Evolutionary conservation across 371 early-diverging fungal species (phyloP).

Genomic region (Rhizopus delemar): DNA sequence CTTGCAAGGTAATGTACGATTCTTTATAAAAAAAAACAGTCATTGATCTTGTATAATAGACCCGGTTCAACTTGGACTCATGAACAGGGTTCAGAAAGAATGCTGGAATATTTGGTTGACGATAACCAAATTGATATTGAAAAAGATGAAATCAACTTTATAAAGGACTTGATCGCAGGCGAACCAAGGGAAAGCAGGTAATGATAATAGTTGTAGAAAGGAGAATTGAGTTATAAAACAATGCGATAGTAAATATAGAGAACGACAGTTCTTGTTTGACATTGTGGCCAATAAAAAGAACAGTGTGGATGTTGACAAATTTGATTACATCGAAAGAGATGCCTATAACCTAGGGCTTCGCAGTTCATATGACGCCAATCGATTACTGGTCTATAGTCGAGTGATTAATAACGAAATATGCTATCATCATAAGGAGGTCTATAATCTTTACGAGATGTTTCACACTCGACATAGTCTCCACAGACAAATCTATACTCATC

Average conservation of each 20-base stretch:
- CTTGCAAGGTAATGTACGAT: conserved; percentile 40
- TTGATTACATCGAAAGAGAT: conserved; percentile 94
- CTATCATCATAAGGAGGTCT: conserved; percentile 80
- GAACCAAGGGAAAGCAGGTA: conserved; percentile 49
- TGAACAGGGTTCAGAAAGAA: conserved; percentile 84
- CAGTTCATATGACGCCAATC: conserved; percentile 75
- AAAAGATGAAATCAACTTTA: conserved; percentile 68
- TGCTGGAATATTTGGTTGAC: conserved; percentile 84
- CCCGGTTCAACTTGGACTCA: conserved; percentile 84
- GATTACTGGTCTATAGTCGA: conserved; percentile 80
- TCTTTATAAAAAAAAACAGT: background rate
- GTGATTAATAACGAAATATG: conserved; percentile 90
- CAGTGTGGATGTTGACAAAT: conserved; percentile 95
- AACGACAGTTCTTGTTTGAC: conserved; percentile 82
- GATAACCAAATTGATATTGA: conserved; percentile 80
- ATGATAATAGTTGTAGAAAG: background rate
- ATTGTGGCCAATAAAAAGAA: conserved; percentile 95
- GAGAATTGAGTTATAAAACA: background rate
- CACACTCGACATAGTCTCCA: conserved; percentile 88
- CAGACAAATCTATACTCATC: conserved; percentile 92
- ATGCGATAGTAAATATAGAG: conserved; percentile 28
- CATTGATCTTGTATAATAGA: conserved; percentile 16
- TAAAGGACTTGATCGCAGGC: conserved; percentile 86
- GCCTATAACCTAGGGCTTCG: conserved; percentile 84
- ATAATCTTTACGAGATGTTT: conserved; percentile 87